phyloP scores from a whole-genome alignment of 371 early-diverging fungal species.

The Mortierella sp. region DNA sequence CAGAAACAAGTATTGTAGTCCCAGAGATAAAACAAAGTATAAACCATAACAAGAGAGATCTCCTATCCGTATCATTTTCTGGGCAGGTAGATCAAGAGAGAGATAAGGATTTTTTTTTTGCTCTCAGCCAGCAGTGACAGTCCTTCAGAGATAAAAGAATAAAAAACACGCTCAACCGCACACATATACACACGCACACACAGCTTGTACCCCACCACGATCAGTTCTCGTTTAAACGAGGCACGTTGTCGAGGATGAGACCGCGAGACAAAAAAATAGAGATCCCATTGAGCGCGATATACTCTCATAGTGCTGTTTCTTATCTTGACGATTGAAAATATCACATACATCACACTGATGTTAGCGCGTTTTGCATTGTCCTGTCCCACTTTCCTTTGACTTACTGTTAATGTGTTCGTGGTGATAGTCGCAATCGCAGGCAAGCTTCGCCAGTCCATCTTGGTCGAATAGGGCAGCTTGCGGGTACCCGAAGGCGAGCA shows the following conservation, averaged over 20 bases:
- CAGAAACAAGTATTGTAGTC: too few relatives aligned
- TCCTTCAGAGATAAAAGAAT: slow-evolving; percentile 8
- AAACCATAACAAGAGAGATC: too few relatives aligned
- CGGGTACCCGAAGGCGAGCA: slow-evolving; percentile 34
- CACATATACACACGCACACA: neutral
- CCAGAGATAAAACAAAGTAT: too few relatives aligned
- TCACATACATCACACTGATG: too few relatives aligned
- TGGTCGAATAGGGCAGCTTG: slow-evolving; percentile 34
- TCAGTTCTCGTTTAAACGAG: too few relatives aligned
- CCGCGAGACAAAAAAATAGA: too few relatives aligned
- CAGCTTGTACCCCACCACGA: neutral
- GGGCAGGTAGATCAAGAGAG: slow-evolving; percentile 6
- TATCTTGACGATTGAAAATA: too few relatives aligned
- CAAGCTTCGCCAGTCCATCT: slow-evolving; percentile 54
- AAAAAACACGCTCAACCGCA: slow-evolving; percentile 1
- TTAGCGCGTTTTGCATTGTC: too few relatives aligned
- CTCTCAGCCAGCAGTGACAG: slow-evolving; percentile 6
- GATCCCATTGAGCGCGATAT: too few relatives aligned
- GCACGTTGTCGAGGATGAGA: too few relatives aligned
- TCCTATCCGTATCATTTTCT: too few relatives aligned
- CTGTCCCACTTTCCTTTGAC: neutral
- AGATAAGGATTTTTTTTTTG: slow-evolving; percentile 20
- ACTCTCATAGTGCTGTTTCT: too few relatives aligned
- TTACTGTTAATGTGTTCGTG: slow-evolving; percentile 45
- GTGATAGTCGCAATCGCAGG: slow-evolving; percentile 49